These are phyloP conservation scores for Ramaria sp. DNA, from an alignment of 768 basidiomycete genomes.

Conservation along the genomic window DNA sequence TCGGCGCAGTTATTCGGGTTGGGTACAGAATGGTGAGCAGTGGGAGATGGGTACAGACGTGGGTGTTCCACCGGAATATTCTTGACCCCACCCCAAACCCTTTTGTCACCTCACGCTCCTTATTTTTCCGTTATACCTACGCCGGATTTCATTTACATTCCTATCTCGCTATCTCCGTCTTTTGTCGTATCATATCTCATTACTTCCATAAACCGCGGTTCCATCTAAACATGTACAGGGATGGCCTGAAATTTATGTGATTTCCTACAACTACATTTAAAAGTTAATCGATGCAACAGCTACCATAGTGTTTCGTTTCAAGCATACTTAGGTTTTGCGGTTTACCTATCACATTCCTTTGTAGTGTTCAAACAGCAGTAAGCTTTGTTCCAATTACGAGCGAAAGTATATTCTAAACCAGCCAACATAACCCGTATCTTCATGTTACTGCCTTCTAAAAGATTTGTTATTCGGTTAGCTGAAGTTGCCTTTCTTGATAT, in stretches of 20 bases:
- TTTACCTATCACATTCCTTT: too few species aligned
- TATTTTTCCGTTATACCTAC: not conserved
- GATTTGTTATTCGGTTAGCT: too few species aligned
- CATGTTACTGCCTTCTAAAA: too few species aligned
- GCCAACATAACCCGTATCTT: too few species aligned
- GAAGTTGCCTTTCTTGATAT: too few species aligned
- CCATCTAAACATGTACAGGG: constrained; percentile 1
- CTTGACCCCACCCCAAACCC: not conserved
- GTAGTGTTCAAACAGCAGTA: not conserved
- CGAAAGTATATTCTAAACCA: too few species aligned
- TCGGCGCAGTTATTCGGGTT: not conserved
- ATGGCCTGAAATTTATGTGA: not conserved
- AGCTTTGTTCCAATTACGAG: not conserved
- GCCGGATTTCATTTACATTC: not conserved
- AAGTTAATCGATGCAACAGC: not conserved
- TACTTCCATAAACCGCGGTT: not conserved
- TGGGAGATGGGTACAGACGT: not conserved
- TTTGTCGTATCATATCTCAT: constrained; percentile 4
- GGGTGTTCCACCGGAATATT: not conserved
- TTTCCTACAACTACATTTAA: not conserved
- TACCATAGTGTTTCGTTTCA: too few species aligned
- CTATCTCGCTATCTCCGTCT: not conserved
- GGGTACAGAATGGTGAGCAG: not conserved
- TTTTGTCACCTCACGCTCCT: constrained; percentile 1
- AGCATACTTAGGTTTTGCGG: too few species aligned